These are phyloP conservation scores for Plenodomus biglobosus DNA, from an alignment of 2,329 filamentous ascomycete species.

Conservation along the genomic window DNA sequence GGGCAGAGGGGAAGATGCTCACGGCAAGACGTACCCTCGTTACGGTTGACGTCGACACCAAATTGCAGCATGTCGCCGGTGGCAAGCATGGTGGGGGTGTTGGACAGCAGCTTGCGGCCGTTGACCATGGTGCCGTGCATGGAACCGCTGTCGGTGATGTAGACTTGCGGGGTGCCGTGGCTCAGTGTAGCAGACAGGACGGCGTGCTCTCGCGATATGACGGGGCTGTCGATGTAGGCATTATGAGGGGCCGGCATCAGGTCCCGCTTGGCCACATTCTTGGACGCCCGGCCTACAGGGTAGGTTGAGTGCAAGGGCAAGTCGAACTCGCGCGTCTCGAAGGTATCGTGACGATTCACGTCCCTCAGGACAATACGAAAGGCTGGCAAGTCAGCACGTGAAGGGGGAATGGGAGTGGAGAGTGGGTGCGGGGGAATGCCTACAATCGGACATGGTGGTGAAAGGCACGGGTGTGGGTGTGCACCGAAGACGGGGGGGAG, in stretches of 20 bases:
- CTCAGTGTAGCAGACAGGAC: slow-evolving; percentile 38
- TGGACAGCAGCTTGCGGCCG: slow-evolving; percentile 33
- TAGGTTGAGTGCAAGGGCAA: slow-evolving; percentile 29
- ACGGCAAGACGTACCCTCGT: slow-evolving; percentile 29
- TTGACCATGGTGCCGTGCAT: slow-evolving; percentile 66
- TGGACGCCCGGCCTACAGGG: slow-evolving; percentile 49
- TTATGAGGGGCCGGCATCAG: slow-evolving; percentile 54
- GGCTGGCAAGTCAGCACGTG: slow-evolving; percentile 19
- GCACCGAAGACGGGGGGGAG: too few species aligned
- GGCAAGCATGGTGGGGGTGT: slow-evolving; percentile 24
- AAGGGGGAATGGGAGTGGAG: slow-evolving; percentile 1
- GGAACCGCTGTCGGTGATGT: slow-evolving; percentile 58
- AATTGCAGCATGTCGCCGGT: slow-evolving; percentile 42
- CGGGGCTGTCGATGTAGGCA: slow-evolving; percentile 69
- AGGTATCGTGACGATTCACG: slow-evolving; percentile 46
- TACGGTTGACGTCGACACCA: slow-evolving; percentile 40
- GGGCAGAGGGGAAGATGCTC: background rate
- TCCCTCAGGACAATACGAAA: slow-evolving; percentile 38
- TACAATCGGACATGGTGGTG: slow-evolving; percentile 18
- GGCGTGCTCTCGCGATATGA: slow-evolving; percentile 71
- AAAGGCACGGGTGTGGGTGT: too few species aligned
- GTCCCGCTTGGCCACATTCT: slow-evolving; percentile 44
- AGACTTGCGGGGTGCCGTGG: slow-evolving; percentile 39
- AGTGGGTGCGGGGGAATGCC: slow-evolving; percentile 1
- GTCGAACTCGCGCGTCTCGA: slow-evolving; percentile 34